Evolutionary conservation across 1,284 basidiomycete genomes (phyloP), one percentile per base, ranked within the genome.

Genomic region (Malassezia equina): DNA sequence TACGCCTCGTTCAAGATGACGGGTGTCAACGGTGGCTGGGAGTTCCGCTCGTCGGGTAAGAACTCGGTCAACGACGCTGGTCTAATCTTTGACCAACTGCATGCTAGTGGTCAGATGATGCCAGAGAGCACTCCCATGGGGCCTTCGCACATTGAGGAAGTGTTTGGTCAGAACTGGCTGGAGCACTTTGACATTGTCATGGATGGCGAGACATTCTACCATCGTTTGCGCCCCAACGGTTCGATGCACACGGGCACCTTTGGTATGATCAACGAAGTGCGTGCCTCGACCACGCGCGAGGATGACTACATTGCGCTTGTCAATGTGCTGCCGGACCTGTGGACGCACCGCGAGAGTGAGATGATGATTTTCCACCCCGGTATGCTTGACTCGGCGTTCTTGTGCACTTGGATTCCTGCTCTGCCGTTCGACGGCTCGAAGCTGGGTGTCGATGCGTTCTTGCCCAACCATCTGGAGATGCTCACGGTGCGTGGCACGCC

Each of bases 111-210:
- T 21, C 46, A 53, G 15, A 53, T 53, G 51, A 44, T 29, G 23
- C 21, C 56, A 4, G 56, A 58, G 29, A 41, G 36, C 44, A 51
- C 55, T 1, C 44, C 36, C 2, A 12, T 57, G 8, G 55, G 55
- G n/a, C 56, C 56, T 23, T 24, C 51, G 25, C 19, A 39, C 44
- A 52, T 58, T 23, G 25, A 29, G 19, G 56, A 58, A 47, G 45
- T 52, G 29, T 58, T 58, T 24, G 51, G 50, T 23, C 36, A 58
- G 46, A 44, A 58, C 41, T 57, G 55, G 55, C 17, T 57, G 12
- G 31, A 36, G 8, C 47, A 57, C 55, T 58, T 58, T 53, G 56
- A 58, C 56, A 52, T 58, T 45, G 27, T 53, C 51, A 58, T 58
- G 56, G 50, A 52, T 32, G 56, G 51, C 21, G 51, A 58, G 42